Conservation (phyloP, 208 protist species). For the Trypanosomatidae sp. region DNA sequence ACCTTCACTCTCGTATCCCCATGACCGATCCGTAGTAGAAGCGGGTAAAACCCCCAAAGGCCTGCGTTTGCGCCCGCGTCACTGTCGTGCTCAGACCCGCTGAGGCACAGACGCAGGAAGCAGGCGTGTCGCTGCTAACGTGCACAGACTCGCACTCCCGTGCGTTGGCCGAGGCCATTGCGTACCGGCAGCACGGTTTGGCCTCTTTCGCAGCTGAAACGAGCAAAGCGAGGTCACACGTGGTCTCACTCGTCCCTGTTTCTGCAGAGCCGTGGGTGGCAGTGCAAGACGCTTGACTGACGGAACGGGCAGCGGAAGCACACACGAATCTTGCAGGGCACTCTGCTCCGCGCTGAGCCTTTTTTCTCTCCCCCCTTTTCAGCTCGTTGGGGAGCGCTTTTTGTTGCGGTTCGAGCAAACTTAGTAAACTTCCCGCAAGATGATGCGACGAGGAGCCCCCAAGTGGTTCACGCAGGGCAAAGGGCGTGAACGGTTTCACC, state of each 20-base stretch:
- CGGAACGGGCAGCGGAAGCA: background rate
- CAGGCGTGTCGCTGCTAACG: background rate
- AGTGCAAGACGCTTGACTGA: too few species aligned
- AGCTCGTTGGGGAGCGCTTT: background rate
- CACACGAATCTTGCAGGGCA: background rate
- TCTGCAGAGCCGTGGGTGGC: too few species aligned
- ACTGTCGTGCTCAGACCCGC: background rate
- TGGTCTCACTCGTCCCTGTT: background rate
- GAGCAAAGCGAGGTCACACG: background rate
- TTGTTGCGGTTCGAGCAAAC: background rate
- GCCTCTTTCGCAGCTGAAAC: background rate
- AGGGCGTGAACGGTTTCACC: slow-evolving; percentile 77
- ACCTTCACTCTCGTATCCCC: background rate
- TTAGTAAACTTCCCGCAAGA: background rate
- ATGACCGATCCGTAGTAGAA: background rate
- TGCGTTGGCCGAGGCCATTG: background rate
- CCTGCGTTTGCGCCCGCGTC: background rate
- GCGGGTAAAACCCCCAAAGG: background rate
- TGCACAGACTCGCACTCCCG: background rate
- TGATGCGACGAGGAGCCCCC: slow-evolving; percentile 78
- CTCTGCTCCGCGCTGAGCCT: background rate
- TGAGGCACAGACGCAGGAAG: background rate
- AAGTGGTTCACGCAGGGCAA: slow-evolving; percentile 87
- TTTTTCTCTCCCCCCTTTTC: background rate
- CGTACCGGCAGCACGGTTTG: background rate